These are phyloP conservation scores for Skeletonema potamos DNA, from an alignment of 108 stramenopile species.

Conservation along the genomic window DNA sequence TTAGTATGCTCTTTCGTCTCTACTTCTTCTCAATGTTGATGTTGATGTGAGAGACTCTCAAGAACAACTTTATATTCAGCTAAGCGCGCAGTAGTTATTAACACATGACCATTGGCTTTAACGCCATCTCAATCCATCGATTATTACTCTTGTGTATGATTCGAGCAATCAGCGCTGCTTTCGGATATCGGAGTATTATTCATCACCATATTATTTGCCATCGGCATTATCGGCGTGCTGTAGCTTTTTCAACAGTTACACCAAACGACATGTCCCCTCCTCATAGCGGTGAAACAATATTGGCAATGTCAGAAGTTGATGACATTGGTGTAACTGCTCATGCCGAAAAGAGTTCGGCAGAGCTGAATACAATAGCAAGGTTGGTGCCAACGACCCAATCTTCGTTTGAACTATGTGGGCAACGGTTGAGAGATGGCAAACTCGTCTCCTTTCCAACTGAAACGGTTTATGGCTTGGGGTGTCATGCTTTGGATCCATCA, in stretches of 20 bases:
- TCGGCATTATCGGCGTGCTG: neutral
- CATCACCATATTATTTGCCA: neutral
- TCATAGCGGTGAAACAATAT: neutral
- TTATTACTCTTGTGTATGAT: neutral
- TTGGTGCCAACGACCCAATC: constrained; percentile 33
- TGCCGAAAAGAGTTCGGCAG: neutral
- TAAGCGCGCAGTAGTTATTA: neutral
- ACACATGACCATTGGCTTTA: neutral
- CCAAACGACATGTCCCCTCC: neutral
- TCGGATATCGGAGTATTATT: neutral
- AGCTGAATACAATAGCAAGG: constrained; percentile 16
- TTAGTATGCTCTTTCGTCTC: too few relatives aligned
- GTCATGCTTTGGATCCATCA: constrained; percentile 87
- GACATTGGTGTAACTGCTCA: neutral
- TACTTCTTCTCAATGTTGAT: too few relatives aligned
- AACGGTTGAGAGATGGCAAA: constrained; percentile 63
- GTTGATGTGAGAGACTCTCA: neutral
- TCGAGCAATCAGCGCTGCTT: neutral
- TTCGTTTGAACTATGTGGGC: constrained; percentile 60
- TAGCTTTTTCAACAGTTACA: neutral
- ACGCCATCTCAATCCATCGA: neutral
- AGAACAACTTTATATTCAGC: neutral
- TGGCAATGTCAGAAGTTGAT: neutral
- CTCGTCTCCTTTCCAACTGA: constrained; percentile 94
- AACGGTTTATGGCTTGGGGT: constrained; percentile 99